phyloP scores from a whole-genome alignment of 495 filamentous ascomycete species.

The Neurospora terricola region DNA sequence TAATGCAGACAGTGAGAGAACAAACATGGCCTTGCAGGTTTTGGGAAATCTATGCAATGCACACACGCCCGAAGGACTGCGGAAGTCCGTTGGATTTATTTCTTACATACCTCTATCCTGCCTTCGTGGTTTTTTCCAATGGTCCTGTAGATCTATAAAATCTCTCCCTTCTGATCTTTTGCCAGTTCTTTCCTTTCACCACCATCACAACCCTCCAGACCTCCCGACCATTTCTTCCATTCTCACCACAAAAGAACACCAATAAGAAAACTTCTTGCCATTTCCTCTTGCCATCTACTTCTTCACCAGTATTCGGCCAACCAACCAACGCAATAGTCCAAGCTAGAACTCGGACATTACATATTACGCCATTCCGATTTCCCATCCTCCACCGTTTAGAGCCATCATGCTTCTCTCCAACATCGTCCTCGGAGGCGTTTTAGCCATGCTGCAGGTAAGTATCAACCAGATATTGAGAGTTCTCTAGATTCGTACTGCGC shows the following conservation, averaged over 20 bases:
- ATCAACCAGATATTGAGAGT: neutral
- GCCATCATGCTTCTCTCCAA: neutral
- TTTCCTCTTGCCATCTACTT: neutral
- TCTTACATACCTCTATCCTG: neutral
- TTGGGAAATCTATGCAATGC: neutral
- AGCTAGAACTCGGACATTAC: neutral
- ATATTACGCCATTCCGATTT: too few species aligned
- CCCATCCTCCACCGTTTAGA: neutral
- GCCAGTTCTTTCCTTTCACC: neutral
- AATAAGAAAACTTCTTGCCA: neutral
- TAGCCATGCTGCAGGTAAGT: neutral
- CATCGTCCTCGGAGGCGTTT: neutral
- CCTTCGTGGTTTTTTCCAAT: neutral
- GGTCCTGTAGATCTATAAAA: neutral
- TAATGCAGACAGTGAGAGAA: neutral
- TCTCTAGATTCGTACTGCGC: neutral
- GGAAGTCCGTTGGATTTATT: neutral
- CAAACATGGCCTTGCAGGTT: neutral
- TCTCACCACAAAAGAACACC: neutral
- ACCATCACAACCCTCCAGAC: neutral
- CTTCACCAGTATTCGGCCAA: neutral
- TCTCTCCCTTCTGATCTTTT: neutral
- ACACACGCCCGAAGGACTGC: neutral
- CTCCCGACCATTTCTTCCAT: neutral
- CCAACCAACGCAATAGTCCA: neutral